Base-by-base conservation (phyloP, 176 grass and related monocot species). In the Eleusine indica region DNA sequence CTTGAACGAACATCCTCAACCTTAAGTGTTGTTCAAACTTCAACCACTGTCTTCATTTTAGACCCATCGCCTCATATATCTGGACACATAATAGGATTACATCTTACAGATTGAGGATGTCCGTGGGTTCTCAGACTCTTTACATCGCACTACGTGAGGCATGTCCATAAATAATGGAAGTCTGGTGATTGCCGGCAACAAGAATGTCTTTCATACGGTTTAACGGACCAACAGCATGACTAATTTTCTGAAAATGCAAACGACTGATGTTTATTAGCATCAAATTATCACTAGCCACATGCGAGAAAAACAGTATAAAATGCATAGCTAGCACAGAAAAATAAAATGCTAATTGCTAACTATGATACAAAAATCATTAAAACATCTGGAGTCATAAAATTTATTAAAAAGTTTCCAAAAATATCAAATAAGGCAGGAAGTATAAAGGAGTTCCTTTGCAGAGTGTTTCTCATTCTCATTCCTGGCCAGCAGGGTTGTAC, bases 121-220 rank as follows among this genome's bases (percentile, higher is more conserved):
- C 4, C 19, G 8, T 13, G 29, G 1, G 57, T 6, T 40, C 4
- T 6, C 4, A 2, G 14, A 35, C 7, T 9, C 18, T 52, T 40
- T 16, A 68, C 62, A 44, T 19, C 82, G 61, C 67, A 40, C 70
- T 80, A 49, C 76, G 71, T 38, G 74, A 80, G 65, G 83, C 86
- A 40, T 91, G 75, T 21, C 81, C 81, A 57, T 94, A 86, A 42
- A 87, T 19, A 62, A 54, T 40, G 0, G 49, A 60, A 18, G 47
- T n/a, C 29, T 54, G 80, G 52, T 89, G 79, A 42, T 87, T 91
- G 86, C 79, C 75, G 0, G 83, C 85, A 37, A 84, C 76, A 73
- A 91, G 76, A 32, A 94, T 69, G 42, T 76, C 84, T 60, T 91
- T 89, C 60, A 94, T 79, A 7, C 89, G 86, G 67, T 73, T 89